Base-by-base conservation (phyloP, 1,284 basidiomycete genomes). In the Cryptococcus deneoformans region DNA sequence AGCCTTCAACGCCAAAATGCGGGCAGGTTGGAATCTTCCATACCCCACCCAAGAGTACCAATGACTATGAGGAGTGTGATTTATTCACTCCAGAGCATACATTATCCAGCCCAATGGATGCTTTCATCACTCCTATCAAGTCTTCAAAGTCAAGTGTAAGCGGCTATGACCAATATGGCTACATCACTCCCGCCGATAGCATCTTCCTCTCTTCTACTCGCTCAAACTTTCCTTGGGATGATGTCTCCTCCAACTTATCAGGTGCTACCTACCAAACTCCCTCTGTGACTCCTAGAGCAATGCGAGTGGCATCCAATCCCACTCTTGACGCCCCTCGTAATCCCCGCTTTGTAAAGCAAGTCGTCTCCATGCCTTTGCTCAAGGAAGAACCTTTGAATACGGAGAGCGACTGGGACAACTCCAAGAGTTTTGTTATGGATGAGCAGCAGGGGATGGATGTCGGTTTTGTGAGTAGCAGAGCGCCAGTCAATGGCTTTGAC, bases 361-460 rank as follows among this genome's bases (percentile, higher is more conserved):
- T 71, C 46, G 43, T 60, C 8, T 73, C 71, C 36, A 71, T 73
- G 71, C 68, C 71, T 10, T 57, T 67, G 11, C 59, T 73, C 12
- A 67, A 61, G 49, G 71, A 72, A 54, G 69, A 73, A 50, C 64
- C 65, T n/a, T 42, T 57, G 29, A 12, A n/a, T 47, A 5, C 38
- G 46, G 20, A 20, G 20, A 20, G 20, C 20, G 20, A 20, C 20
- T 20, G 20, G 20, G 20, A 20, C 20, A 20, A 20, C 20, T 20
- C 20, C 20, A 20, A 20, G 20, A 20, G 20, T 20, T 20, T 20
- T 20, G 20, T 20, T 20, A 20, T 20, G 20, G 20, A 20, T 20
- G 20, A 20, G 20, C 20, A 20, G 20, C 20, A 20, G 20, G 20
- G 20, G 20, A 20, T 20, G 20, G 20, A 20, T 20, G 20, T 20